Percentiles rank a stretch among this genome's conserved stretches.
These are phyloP conservation scores for Hypoxylon intermedium DNA, from an alignment of 495 filamentous ascomycete species.

Conservation along the genomic window DNA sequence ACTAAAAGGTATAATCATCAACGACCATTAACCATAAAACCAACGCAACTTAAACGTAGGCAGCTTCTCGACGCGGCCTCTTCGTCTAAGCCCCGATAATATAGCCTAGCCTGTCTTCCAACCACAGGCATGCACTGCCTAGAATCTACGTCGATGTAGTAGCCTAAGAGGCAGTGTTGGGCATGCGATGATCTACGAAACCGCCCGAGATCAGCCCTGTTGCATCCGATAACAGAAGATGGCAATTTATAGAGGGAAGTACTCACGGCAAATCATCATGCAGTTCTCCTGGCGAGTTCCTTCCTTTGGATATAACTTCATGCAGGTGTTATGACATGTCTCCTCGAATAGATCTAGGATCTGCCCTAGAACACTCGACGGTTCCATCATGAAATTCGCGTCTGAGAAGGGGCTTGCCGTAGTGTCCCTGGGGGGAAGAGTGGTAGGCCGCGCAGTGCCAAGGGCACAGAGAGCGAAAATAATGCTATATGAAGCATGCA, in stretches of 20 bases:
- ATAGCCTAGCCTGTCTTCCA: background rate
- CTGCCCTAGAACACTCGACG: background rate
- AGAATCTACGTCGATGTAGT: background rate
- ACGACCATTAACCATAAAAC: too few relatives aligned
- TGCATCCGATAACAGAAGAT: background rate
- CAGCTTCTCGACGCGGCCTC: background rate
- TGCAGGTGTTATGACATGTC: conserved; percentile 26
- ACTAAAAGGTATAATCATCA: too few relatives aligned
- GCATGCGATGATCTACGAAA: conserved; percentile 13
- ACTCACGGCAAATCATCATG: conserved; percentile 34
- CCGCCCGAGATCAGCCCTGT: background rate
- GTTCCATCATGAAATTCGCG: background rate
- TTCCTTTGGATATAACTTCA: conserved; percentile 19
- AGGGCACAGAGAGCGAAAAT: conserved; percentile 12
- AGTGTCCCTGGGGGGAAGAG: background rate
- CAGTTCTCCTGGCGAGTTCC: conserved; percentile 17
- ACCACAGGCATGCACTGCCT: conserved; percentile 5
- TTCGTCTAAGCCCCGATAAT: background rate
- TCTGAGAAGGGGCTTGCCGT: background rate
- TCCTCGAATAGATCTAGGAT: conserved; percentile 15
- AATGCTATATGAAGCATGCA: conserved; percentile 16
- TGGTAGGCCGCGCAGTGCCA: conserved; percentile 6
- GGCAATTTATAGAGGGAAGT: background rate
- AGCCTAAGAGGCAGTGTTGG: background rate
- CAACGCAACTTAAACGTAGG: background rate